phyloP scores from a whole-genome alignment of 768 basidiomycete genomes.

The Suillus sp. region DNA sequence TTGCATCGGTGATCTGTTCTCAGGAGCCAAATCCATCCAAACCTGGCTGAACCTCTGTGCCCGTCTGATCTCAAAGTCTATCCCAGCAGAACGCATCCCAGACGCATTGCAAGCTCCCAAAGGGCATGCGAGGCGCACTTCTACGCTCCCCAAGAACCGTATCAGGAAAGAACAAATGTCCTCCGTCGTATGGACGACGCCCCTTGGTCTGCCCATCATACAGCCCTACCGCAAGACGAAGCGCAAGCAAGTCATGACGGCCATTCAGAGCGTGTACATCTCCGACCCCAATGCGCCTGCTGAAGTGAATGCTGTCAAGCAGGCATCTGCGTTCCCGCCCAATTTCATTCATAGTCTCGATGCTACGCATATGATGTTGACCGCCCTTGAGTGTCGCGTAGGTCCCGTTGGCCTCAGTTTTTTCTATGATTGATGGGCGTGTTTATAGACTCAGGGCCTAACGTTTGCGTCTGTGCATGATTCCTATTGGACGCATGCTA shows the following conservation, averaged over 20 bases:
- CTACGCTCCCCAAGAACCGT: conserved; percentile 35
- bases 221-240: conserved; percentile 91
- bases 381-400: conserved; percentile 86
- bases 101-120: conserved; percentile 37
- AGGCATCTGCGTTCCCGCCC: conserved; percentile 96
- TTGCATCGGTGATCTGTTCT: conserved; percentile 91
- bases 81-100: conserved; percentile 68
- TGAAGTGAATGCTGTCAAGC: conserved; percentile 83
- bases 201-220: conserved; percentile 92
- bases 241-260: conserved; percentile 82
- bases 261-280: conserved; percentile 86
- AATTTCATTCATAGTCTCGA: conserved; percentile 98
- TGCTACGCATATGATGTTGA: conserved; percentile 98
- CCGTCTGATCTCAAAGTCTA: conserved; percentile 81
- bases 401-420: conserved; percentile 25
- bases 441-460: conserved; percentile 61
- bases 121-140: conserved; percentile 14
- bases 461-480: conserved; percentile 97
- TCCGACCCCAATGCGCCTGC: conserved; percentile 79
- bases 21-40: conserved; percentile 90
- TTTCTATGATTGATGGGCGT: conserved; percentile 13
- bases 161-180: conserved; percentile 92
- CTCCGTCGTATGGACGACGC: conserved; percentile 94
- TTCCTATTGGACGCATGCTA: conserved; percentile 98
- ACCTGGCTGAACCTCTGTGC: conserved; percentile 86